Base-by-base conservation (phyloP, 148 eudicot genomes). In the Euryodendron excelsum region DNA sequence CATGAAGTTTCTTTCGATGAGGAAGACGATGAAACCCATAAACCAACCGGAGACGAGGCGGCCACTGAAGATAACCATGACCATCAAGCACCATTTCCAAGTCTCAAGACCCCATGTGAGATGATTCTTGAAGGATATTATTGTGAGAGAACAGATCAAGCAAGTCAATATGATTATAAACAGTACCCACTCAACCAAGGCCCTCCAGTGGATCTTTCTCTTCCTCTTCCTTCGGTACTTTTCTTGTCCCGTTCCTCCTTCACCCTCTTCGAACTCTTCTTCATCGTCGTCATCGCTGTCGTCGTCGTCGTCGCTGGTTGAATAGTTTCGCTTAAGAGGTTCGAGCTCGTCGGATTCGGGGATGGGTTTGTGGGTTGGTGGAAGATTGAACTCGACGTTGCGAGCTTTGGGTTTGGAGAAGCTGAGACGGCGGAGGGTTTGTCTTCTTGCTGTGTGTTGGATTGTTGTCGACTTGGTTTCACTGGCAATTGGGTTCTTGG, bases 71-170 rank as follows among this genome's bases (percentile, higher is more conserved):
- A 81, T 25, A 21, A 90, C 90, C 84, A 90, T 85, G 71, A 90
- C 82, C 87, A 90, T 81, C 25, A 92, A n/a, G 72, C 89, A 87
- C 96, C 93, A 92, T 39, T 85, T 79, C 96, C 96, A 92, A 20
- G 74, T 67, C 69, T 78, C 81, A 27, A 92, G 61, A 1, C 90
- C 93, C 80, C 83, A 83, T 1, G 72, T 78, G 9, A 62, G 23
- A 44, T 75, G 62, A 44, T 68, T 17, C 41, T 74, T 75, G 0
- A 89, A 41, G 7, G 88, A 31, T 0, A 23, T 3, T 11, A 91
- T 34, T 0, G 85, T 81, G 0, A 91, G 72, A 8, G 90, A 86
- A 23, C 81, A 73, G 27, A 89, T 56, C 67, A 91, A 65, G 73
- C 88, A 83, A 1, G 85, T 81, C 23, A 81, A 3, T 27, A 88